Percentiles rank a stretch among this genome's conserved stretches.
Conservation (phyloP, 2,329 filamentous ascomycete species). For the Pseudopithomyces chartarum region DNA sequence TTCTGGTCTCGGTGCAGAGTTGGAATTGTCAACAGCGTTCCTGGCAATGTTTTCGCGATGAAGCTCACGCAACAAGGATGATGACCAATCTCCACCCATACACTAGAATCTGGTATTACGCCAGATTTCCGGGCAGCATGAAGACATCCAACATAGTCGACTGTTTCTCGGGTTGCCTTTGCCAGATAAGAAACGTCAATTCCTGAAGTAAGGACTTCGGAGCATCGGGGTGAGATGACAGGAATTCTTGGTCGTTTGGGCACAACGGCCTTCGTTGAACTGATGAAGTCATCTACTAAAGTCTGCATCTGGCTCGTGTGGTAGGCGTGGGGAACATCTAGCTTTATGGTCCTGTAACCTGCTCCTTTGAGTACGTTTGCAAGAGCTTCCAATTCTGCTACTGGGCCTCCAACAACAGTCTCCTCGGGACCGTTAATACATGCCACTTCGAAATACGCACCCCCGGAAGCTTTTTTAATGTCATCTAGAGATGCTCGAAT, state of each 20-base stretch:
- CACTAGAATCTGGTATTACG: slow-evolving; percentile 67
- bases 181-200: slow-evolving; percentile 68
- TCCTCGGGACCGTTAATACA: slow-evolving; percentile 78
- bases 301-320: slow-evolving; percentile 69
- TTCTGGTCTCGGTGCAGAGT: slow-evolving; percentile 67
- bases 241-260: slow-evolving; percentile 65
- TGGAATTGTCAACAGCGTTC: slow-evolving; percentile 59
- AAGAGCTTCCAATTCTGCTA: slow-evolving; percentile 63
- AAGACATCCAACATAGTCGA: slow-evolving; percentile 70
- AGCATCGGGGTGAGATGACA: slow-evolving; percentile 72
- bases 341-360: slow-evolving; percentile 64
- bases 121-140: slow-evolving; percentile 61
- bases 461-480: slow-evolving; percentile 58
- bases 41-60: slow-evolving; percentile 68
- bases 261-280: slow-evolving; percentile 57
- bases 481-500: slow-evolving; percentile 59
- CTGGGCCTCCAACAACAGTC: slow-evolving; percentile 70
- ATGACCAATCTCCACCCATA: slow-evolving; percentile 75
- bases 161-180: slow-evolving; percentile 68
- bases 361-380: slow-evolving; percentile 54
- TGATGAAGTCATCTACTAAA: slow-evolving; percentile 65
- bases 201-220: slow-evolving; percentile 62
- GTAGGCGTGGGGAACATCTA: slow-evolving; percentile 70
- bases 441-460: slow-evolving; percentile 60
- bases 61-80: slow-evolving; percentile 72